Percentiles rank a stretch among this genome's conserved stretches.
Evolutionary conservation across 148 eudicot genomes (phyloP).

Genomic region (Diospyros lotus): DNA sequence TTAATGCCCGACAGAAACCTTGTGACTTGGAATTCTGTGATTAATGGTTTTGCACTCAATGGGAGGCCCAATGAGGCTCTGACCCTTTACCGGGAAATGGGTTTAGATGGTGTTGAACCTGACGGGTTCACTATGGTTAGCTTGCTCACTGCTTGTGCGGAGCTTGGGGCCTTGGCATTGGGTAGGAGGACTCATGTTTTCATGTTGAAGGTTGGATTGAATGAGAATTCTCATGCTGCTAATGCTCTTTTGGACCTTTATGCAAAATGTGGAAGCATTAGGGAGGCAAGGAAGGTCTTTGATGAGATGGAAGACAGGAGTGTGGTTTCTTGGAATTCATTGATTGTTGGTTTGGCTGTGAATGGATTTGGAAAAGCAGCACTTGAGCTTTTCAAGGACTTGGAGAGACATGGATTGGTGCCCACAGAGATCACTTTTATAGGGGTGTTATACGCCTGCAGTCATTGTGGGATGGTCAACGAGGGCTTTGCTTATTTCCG

Average conservation of each 20-base stretch:
- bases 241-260: conserved; percentile 68
- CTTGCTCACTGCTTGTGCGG: conserved; percentile 76
- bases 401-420: conserved; percentile 37
- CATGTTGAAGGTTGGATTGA: conserved; percentile 67
- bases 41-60: conserved; percentile 72
- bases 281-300: conserved; percentile 45
- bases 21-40: conserved; percentile 81
- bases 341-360: conserved; percentile 66
- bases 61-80: conserved; percentile 58
- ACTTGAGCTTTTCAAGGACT: conserved; percentile 42
- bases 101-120: conserved; percentile 47
- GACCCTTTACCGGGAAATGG: conserved; percentile 51
- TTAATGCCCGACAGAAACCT: conserved; percentile 64
- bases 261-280: conserved; percentile 63
- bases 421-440: conserved; percentile 70
- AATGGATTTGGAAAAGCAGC: conserved; percentile 62
- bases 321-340: conserved; percentile 68
- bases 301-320: conserved; percentile 45
- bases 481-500: conserved; percentile 59
- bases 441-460: conserved; percentile 79
- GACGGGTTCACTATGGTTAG: conserved; percentile 88
- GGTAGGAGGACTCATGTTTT: conserved; percentile 71
- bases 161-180: conserved; percentile 74
- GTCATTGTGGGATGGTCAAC: conserved; percentile 77
- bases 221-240: conserved; percentile 53